phyloP scores from a whole-genome alignment of 192 early-diverging fungal species.

The Mortierella claussenii region DNA sequence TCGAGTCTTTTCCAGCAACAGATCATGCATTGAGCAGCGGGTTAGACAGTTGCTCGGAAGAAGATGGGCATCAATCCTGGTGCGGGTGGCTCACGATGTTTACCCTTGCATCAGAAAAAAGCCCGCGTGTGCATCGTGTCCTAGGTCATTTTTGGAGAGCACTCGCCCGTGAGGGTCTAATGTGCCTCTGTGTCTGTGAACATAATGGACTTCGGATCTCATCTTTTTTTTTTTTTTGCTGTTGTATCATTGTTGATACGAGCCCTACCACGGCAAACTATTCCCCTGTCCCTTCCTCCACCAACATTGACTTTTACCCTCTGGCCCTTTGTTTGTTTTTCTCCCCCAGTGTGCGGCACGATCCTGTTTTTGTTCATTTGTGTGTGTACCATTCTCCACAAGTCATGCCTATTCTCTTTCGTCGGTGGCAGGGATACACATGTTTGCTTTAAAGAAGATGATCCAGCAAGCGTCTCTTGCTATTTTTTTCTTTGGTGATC shows the following conservation, averaged over 20 bases:
- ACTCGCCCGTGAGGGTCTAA: not conserved
- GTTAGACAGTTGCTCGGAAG: not conserved
- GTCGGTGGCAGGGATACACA: constrained; percentile 32
- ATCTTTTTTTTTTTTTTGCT: constrained; percentile 6
- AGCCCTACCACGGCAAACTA: not conserved
- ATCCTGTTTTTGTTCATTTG: too few relatives aligned
- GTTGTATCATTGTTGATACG: not conserved
- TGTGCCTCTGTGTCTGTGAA: too few relatives aligned
- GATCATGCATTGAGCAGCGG: not conserved
- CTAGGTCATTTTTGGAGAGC: not conserved
- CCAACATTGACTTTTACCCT: not conserved
- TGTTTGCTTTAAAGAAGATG: constrained; percentile 24
- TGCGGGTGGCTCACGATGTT: not conserved
- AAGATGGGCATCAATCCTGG: not conserved
- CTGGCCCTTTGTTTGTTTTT: too few relatives aligned
- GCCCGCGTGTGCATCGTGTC: constrained; percentile 9
- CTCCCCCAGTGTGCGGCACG: too few relatives aligned
- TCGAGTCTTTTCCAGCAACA: too few relatives aligned
- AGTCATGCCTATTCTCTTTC: too few relatives aligned
- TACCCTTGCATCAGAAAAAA: constrained; percentile 19
- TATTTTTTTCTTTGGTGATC: not conserved
- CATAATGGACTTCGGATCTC: constrained; percentile 10
- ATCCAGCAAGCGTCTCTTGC: not conserved
- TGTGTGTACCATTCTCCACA: constrained; percentile 8
- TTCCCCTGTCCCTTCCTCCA: not conserved